These are phyloP conservation scores for Xylaria sp. DNA, from an alignment of 2,329 filamentous ascomycete genomes.

Conservation along the genomic window DNA sequence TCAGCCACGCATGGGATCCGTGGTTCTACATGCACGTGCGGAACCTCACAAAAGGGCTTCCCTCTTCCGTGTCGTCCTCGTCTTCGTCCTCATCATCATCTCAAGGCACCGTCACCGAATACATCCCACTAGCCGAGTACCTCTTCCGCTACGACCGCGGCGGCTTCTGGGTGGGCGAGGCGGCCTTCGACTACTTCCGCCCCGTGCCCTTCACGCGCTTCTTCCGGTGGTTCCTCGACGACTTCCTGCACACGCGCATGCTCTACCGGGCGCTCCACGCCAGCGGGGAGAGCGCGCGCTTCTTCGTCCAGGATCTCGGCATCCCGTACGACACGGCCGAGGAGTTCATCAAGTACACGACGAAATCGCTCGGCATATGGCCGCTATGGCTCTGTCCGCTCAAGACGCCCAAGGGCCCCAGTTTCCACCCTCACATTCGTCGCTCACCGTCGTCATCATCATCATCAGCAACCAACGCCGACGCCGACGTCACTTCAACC, in stretches of 20 bases:
- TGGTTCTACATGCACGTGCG: conserved; percentile 82
- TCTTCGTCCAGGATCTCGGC: conserved; percentile 75
- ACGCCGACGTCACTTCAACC: conserved; percentile 4
- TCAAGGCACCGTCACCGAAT: conserved; percentile 56
- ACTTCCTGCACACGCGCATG: conserved; percentile 79
- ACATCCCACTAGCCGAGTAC: conserved; percentile 76
- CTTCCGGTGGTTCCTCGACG: conserved; percentile 76
- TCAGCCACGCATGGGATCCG: conserved; percentile 70
- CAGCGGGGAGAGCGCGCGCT: conserved; percentile 71
- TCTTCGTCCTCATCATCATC: conserved; percentile 24
- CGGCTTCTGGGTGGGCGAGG: conserved; percentile 77
- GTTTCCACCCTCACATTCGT: conserved; percentile 66
- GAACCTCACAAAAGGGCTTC: conserved; percentile 53
- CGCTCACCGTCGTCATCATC: not conserved
- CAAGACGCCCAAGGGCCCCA: conserved; percentile 60
- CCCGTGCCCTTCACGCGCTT: conserved; percentile 72
- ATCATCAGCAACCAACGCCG: not conserved
- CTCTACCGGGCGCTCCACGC: conserved; percentile 78
- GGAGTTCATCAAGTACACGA: conserved; percentile 66
- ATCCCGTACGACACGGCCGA: conserved; percentile 65
- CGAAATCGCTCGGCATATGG: conserved; percentile 64
- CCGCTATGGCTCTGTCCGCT: conserved; percentile 70
- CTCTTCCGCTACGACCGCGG: conserved; percentile 81
- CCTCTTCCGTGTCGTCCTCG: conserved; percentile 41
- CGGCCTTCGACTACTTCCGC: conserved; percentile 74